Conservation (phyloP, 1,284 basidiomycete genomes). For the Trametes versicolor region DNA sequence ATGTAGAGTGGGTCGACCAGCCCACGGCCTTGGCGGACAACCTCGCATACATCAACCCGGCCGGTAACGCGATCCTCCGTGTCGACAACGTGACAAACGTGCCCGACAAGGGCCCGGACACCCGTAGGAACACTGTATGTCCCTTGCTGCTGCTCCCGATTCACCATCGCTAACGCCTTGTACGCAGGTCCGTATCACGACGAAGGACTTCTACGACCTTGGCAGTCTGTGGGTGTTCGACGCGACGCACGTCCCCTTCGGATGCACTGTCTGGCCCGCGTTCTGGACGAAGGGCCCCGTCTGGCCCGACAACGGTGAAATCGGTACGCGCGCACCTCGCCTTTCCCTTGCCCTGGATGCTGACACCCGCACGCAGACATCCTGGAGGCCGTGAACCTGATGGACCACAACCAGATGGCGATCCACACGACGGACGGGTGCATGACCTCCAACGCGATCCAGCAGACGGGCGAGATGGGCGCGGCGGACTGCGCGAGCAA, state of each 20-base stretch:
- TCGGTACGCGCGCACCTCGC: slow-evolving; percentile 46
- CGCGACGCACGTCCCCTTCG: slow-evolving; percentile 57
- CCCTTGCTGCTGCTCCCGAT: slow-evolving; percentile 23
- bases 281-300: slow-evolving; percentile 52
- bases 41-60: slow-evolving; percentile 62
- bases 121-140: slow-evolving; percentile 67
- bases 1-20: slow-evolving; percentile 60
- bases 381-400: slow-evolving; percentile 55
- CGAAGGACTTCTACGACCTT: slow-evolving; percentile 57
- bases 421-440: slow-evolving; percentile 58
- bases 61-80: slow-evolving; percentile 64
- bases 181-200: slow-evolving; percentile 59
- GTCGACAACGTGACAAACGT: slow-evolving; percentile 67
- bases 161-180: background rate
- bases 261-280: slow-evolving; percentile 68
- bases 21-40: slow-evolving; percentile 51
- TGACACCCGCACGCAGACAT: slow-evolving; percentile 36
- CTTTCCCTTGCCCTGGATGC: background rate
- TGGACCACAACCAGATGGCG: slow-evolving; percentile 65
- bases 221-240: slow-evolving; percentile 61
- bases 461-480: slow-evolving; percentile 42
- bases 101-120: slow-evolving; percentile 46
- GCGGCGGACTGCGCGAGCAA: slow-evolving; percentile 57
- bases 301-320: slow-evolving; percentile 63
- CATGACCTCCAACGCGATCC: slow-evolving; percentile 40